Percentiles rank a stretch among this genome's conserved stretches.
Conservation (phyloP, 768 basidiomycete genomes). For the Collybia sordida region DNA sequence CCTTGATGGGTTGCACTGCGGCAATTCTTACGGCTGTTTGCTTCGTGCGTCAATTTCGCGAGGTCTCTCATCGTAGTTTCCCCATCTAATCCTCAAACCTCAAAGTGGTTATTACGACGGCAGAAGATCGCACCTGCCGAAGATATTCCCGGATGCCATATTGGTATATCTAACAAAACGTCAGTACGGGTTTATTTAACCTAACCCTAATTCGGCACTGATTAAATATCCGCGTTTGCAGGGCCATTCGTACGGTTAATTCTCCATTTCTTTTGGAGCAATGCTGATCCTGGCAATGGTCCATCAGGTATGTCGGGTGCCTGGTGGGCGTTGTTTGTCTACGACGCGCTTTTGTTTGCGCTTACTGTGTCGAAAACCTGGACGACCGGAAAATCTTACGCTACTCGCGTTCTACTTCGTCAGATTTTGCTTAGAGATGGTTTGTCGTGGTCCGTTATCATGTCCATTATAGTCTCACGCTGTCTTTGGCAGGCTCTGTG, state of each 20-base stretch:
- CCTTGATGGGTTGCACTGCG: background rate
- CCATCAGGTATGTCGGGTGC: constrained; percentile 1
- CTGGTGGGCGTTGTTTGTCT: background rate
- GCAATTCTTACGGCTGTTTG: background rate
- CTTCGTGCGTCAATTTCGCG: background rate
- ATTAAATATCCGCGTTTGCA: background rate
- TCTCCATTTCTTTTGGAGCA: too few relatives aligned
- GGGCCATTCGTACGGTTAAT: background rate
- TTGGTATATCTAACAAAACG: constrained; percentile 5
- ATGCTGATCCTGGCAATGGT: too few relatives aligned
- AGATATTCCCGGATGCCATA: constrained; percentile 19
- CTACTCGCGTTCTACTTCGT: background rate
- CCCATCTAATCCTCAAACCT: background rate
- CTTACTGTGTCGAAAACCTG: background rate
- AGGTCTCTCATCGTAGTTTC: too few relatives aligned
- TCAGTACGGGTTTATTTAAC: background rate
- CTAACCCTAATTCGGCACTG: background rate
- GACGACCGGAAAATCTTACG: background rate
- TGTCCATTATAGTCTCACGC: too few relatives aligned
- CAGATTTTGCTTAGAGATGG: background rate
- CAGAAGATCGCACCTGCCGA: constrained; percentile 2
- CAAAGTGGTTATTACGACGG: background rate
- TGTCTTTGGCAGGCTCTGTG: background rate
- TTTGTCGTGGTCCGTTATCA: background rate
- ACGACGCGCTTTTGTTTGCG: background rate